Percentiles rank a stretch among this genome's conserved stretches.
phyloP scores from a whole-genome alignment of 768 basidiomycete species.

The Mycena chlorophos region DNA sequence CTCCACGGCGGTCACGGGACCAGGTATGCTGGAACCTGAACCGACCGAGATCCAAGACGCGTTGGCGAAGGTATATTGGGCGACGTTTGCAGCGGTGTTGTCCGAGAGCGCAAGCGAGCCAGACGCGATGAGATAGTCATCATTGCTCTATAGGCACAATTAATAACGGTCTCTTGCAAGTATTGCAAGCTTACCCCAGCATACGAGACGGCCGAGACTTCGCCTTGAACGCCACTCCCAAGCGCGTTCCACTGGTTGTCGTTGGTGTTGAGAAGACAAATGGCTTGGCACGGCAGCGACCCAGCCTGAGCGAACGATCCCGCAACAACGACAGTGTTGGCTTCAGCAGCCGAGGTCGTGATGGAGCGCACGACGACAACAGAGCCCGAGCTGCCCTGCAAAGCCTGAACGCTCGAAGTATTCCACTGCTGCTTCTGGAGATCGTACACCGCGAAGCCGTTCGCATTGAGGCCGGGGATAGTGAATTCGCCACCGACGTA shows the following conservation, averaged over 20 bases:
- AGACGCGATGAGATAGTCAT: constrained; percentile 72
- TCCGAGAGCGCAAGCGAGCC: constrained; percentile 74
- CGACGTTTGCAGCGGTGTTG: constrained; percentile 69
- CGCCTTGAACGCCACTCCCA: constrained; percentile 79
- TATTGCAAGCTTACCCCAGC: constrained; percentile 64
- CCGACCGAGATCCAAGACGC: constrained; percentile 75
- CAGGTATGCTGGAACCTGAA: constrained; percentile 62
- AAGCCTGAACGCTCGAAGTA: constrained; percentile 53
- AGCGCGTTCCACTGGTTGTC: constrained; percentile 79
- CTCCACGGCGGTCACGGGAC: constrained; percentile 86
- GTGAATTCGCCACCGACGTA: constrained; percentile 88
- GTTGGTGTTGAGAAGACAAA: constrained; percentile 73
- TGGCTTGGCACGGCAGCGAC: constrained; percentile 66
- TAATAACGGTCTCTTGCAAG: neutral
- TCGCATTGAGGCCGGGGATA: constrained; percentile 52
- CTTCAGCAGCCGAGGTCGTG: constrained; percentile 56
- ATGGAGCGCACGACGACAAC: constrained; percentile 72
- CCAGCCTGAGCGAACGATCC: constrained; percentile 87
- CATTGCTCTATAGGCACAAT: constrained; percentile 50
- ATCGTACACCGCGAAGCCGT: constrained; percentile 82
- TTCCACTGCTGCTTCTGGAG: constrained; percentile 66
- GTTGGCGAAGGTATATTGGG: constrained; percentile 70
- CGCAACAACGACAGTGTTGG: constrained; percentile 72
- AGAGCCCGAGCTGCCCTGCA: constrained; percentile 56
- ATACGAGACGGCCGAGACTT: constrained; percentile 75